Base-by-base conservation (phyloP, 129 eudicot genomes). In the Chrysanthemum lavandulifolium region DNA sequence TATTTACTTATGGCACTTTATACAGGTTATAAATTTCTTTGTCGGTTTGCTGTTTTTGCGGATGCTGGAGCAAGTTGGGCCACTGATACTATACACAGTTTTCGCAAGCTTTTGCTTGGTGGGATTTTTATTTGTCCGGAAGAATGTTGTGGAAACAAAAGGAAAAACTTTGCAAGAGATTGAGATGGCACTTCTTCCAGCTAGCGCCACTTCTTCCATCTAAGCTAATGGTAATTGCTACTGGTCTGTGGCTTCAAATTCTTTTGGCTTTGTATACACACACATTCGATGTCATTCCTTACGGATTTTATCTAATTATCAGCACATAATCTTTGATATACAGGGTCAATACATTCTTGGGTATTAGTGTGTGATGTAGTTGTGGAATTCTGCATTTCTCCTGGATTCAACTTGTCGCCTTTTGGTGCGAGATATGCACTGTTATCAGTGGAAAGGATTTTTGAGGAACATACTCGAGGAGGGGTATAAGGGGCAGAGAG, bases 81-180 rank as follows among this genome's bases (percentile, higher is more conserved):
- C 97, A 53, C 78, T 79, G 73, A 71, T 85, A 48, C 68, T 91
- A 45, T 91, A 91, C 73, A 66, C 97, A 25, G 57, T 76, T 60
- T 91, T 91, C 61, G 95, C 86, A 23, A 68, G 72, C 56, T 85
- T 88, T 82, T 91, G 95, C 76, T 80, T 91, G 76, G 69, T 85
- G 61, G 86, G 84, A 25, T 85, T 73, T 50, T 55, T 73, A 16
- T 91, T 91, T 76, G 95, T 85, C 67, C 85, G 79, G 77, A 83
- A 56, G 57, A 86, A 83, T 77, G 86, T 91, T 56, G 77, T 91
- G 73, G 95, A 91, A 84, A 91, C 97, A 2, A 85, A 87, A 82
- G 97, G 97, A 67, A 91, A 84, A 80, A 77, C 95, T 36, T 77
- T 91, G 56, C 97, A 91, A 68, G 97, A 91, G 76, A 91, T 91